A percentile compares a stretch with the other conserved stretches of the same genome.
Evolutionary conservation across 208 protist genomes (phyloP).

Genomic region (Histomonas meleagridis): DNA sequence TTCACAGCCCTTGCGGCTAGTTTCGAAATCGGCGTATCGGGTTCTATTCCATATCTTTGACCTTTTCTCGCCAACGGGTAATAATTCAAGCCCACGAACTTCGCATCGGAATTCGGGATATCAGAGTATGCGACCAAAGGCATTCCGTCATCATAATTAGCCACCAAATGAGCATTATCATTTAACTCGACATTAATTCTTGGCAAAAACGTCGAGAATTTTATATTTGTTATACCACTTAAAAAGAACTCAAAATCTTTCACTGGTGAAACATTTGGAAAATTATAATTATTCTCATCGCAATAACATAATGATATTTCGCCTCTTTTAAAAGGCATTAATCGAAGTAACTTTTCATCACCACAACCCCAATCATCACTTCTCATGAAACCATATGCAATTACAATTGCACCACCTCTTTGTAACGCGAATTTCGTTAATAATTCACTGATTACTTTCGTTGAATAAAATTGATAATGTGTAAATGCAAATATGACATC

Average conservation of each 20-base stretch:
- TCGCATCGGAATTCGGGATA: not conserved
- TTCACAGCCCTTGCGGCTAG: not conserved
- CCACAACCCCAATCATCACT: constrained; percentile 23
- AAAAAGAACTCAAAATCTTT: not conserved
- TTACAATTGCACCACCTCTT: not conserved
- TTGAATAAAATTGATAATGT: not conserved
- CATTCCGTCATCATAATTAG: not conserved
- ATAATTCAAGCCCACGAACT: not conserved
- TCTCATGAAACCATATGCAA: not conserved
- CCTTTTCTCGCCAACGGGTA: not conserved
- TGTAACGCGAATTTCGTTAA: not conserved
- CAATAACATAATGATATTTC: not conserved
- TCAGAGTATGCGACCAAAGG: not conserved
- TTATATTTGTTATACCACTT: not conserved
- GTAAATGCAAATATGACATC: constrained; percentile 31
- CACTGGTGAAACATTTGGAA: too few species aligned
- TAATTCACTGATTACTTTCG: not conserved
- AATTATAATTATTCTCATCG: not conserved
- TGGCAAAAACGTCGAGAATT: not conserved
- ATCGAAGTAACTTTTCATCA: not conserved
- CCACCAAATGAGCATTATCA: not conserved
- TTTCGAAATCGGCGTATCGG: not conserved
- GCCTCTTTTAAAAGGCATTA: not conserved
- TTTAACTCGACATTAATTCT: not conserved
- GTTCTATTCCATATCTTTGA: not conserved